These are phyloP conservation scores for Sporopachydermia lactativora DNA, from an alignment of 805 yeast species.

Conservation along the genomic window DNA sequence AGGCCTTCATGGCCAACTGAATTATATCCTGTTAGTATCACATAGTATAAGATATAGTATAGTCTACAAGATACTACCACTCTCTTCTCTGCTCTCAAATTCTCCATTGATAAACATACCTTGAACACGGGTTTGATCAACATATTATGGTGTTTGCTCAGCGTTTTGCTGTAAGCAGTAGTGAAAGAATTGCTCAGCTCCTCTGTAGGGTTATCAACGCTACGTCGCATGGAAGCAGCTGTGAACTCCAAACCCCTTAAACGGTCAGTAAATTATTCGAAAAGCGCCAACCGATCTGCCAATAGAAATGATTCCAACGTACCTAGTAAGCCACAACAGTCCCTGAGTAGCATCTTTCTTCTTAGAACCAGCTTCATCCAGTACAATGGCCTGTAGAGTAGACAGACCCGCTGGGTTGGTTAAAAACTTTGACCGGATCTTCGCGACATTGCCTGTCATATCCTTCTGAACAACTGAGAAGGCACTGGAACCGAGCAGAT, in stretches of 20 bases:
- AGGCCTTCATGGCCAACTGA: constrained; percentile 82
- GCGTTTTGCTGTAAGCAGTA: constrained; percentile 69
- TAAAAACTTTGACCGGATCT: constrained; percentile 52
- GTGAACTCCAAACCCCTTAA: constrained; percentile 74
- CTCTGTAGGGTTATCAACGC: constrained; percentile 38
- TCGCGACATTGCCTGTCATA: constrained; percentile 73
- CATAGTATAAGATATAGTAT: too few relatives aligned
- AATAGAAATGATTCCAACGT: too few relatives aligned
- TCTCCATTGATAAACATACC: too few relatives aligned
- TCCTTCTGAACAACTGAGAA: constrained; percentile 77
- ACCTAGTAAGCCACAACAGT: constrained; percentile 60
- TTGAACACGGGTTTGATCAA: constrained; percentile 77
- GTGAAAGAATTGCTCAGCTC: constrained; percentile 73
- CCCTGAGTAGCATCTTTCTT: constrained; percentile 81
- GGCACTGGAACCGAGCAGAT: constrained; percentile 73
- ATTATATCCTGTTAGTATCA: too few relatives aligned
- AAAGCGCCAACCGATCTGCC: too few relatives aligned
- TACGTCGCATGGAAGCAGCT: constrained; percentile 78
- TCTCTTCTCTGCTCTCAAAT: too few relatives aligned
- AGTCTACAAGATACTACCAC: too few relatives aligned
- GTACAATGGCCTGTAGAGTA: constrained; percentile 68
- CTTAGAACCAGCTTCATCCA: constrained; percentile 52
- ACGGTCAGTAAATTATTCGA: neutral
- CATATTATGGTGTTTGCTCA: constrained; percentile 70
- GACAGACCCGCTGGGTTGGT: constrained; percentile 46